Percentiles rank a stretch among this genome's conserved stretches.
Conservation (phyloP, 306 rosid genomes). For the Albizia julibrissin region DNA sequence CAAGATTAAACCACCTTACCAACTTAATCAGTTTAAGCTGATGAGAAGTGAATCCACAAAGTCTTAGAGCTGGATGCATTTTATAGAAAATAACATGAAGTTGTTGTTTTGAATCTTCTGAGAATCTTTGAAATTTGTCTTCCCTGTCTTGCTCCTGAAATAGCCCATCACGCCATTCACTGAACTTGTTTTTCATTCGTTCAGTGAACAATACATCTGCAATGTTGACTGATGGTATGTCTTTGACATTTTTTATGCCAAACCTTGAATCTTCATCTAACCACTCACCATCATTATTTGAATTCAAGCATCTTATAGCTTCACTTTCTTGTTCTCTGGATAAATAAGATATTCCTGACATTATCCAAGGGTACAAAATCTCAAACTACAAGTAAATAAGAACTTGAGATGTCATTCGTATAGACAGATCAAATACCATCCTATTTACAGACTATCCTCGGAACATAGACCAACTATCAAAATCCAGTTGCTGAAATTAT, state of each 20-base stretch:
- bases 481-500: conserved; percentile 11
- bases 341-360: conserved; percentile 98
- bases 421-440: neutral
- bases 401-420: conserved; percentile 18
- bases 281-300: conserved; percentile 44
- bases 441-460: neutral
- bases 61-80: conserved; percentile 78
- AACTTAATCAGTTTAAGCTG: conserved; percentile 77
- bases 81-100: conserved; percentile 71
- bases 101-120: conserved; percentile 58
- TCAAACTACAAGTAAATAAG: conserved; percentile 43
- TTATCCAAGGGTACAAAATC: conserved; percentile 58
- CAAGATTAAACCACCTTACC: conserved; percentile 53
- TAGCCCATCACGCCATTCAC: conserved; percentile 81
- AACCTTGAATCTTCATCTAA: conserved; percentile 30
- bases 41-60: conserved; percentile 78
- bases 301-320: conserved; percentile 52
- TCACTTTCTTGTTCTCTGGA: conserved; percentile 86
- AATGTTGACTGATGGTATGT: conserved; percentile 43
- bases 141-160: conserved; percentile 47
- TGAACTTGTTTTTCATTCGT: conserved; percentile 72
- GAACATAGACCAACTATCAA: conserved; percentile 15
- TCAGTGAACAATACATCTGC: conserved; percentile 70
- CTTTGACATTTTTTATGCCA: conserved; percentile 46
- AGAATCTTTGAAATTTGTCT: conserved; percentile 48